Conservation (phyloP, 768 basidiomycete species). For the Russula sp. region DNA sequence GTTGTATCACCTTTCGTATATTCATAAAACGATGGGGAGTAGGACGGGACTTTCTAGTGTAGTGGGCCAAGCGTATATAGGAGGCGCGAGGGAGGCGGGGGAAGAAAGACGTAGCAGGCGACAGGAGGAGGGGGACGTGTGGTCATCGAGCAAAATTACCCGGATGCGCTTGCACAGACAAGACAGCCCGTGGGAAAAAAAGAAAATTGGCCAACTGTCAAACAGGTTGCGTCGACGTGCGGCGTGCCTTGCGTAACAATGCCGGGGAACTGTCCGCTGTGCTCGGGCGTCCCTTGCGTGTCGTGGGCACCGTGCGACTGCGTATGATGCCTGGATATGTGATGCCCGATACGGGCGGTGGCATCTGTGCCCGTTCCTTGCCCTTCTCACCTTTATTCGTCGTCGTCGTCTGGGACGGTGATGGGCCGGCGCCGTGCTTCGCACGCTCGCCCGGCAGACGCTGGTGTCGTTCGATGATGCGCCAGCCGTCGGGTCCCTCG, state of each 20-base stretch:
- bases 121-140: not conserved
- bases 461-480: constrained; percentile 26
- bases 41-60: not conserved
- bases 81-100: not conserved
- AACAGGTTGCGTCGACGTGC: constrained; percentile 16
- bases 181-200: not conserved
- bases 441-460: not conserved
- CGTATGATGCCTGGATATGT: constrained; percentile 41
- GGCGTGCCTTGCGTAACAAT: constrained; percentile 20
- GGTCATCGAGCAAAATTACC: too few species aligned
- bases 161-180: not conserved
- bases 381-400: not conserved
- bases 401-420: constrained; percentile 33
- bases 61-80: not conserved
- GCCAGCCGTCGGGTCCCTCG: constrained; percentile 35
- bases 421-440: constrained; percentile 35
- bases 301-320: constrained; percentile 60
- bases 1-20: not conserved
- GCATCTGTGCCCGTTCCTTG: constrained; percentile 29
- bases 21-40: not conserved
- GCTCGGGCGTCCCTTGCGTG: constrained; percentile 25
- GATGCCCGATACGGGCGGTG: constrained; percentile 30
- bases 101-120: not conserved
- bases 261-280: not conserved
- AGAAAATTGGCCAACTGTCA: not conserved